A percentile compares a stretch with the other conserved stretches of the same genome.
Evolutionary conservation across 805 yeast species (phyloP).

Genomic region (Wickerhamomyces sydowiorum): DNA sequence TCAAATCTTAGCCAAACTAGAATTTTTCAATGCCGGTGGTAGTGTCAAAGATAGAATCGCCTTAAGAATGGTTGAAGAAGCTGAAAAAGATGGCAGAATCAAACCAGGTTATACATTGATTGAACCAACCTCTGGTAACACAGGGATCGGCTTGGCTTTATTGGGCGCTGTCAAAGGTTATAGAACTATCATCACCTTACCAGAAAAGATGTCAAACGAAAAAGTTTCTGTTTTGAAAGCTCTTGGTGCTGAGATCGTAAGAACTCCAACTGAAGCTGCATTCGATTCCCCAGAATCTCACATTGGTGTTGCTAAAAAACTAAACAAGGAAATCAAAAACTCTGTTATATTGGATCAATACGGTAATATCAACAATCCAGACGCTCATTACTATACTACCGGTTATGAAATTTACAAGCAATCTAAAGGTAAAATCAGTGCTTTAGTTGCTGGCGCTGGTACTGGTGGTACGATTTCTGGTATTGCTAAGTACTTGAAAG

Average conservation of each 20-base stretch:
- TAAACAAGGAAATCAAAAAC: conserved; percentile 79
- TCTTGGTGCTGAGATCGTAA: conserved; percentile 82
- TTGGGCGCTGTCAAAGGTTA: conserved; percentile 86
- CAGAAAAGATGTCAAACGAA: conserved; percentile 90
- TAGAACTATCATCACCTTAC: conserved; percentile 80
- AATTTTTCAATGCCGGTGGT: conserved; percentile 84
- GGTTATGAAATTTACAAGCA: conserved; percentile 85
- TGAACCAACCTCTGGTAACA: conserved; percentile 89
- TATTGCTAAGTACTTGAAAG: conserved; percentile 71
- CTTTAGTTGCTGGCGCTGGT: conserved; percentile 88
- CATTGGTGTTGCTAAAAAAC: conserved; percentile 78
- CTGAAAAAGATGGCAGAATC: conserved; percentile 70
- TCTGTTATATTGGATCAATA: conserved; percentile 84
- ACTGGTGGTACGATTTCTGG: conserved; percentile 92
- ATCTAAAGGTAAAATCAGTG: conserved; percentile 63
- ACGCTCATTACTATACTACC: conserved; percentile 79
- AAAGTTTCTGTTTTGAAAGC: conserved; percentile 85
- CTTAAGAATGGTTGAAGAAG: conserved; percentile 79
- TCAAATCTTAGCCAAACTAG: conserved; percentile 65
- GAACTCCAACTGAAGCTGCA: conserved; percentile 91
- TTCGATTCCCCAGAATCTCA: conserved; percentile 92
- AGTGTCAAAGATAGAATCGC: conserved; percentile 89
- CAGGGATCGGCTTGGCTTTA: conserved; percentile 85
- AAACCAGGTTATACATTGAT: conserved; percentile 83
- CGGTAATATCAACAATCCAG: conserved; percentile 71